Conservation (phyloP, 768 basidiomycete genomes). For the Boletus pseudo-olivaceus region DNA sequence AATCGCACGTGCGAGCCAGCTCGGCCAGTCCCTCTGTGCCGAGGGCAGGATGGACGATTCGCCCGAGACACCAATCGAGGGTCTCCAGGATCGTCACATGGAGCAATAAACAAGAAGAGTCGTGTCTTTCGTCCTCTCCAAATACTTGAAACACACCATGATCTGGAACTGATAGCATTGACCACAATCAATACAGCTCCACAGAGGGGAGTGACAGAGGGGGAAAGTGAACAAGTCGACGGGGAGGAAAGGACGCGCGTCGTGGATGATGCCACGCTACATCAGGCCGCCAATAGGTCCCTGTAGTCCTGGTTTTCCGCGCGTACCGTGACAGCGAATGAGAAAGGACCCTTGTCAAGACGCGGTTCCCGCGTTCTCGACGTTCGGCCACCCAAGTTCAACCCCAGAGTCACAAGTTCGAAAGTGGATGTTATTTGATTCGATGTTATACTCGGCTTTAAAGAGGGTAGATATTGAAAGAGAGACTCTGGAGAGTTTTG, state of each 20-base stretch:
- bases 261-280: background rate
- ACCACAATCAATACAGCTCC: background rate
- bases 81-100: background rate
- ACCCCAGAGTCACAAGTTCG: no score
- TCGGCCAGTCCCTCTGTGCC: background rate
- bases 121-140: background rate
- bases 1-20: background rate
- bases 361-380: no score
- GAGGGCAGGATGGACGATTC: background rate
- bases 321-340: no score
- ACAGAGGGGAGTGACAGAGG: no score
- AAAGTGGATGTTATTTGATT: no score
- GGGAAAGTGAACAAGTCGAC: background rate
- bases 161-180: background rate
- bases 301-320: no score
- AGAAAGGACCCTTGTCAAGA: no score
- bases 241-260: background rate
- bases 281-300: background rate
- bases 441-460: no score
- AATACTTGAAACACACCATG: background rate
- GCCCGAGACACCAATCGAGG: background rate
- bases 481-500: no score
- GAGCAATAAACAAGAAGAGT: background rate
- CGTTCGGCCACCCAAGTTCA: background rate
- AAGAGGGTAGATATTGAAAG: no score